Conservation (phyloP, 164 flowering plant species). For the Platanus orientalis region DNA sequence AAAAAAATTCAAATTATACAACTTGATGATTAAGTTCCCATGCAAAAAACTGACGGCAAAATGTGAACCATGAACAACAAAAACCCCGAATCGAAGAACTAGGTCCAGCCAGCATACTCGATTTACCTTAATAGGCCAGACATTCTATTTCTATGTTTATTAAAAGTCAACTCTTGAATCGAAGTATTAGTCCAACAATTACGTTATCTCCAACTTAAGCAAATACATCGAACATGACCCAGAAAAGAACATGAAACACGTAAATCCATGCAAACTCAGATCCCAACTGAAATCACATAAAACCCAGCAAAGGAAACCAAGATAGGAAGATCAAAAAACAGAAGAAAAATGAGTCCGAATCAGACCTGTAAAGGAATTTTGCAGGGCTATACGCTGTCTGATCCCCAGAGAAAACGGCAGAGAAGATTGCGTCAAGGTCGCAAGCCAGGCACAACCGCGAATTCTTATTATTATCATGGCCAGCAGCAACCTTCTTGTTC, state of each 20-base stretch:
- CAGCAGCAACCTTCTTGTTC: slow-evolving; percentile 7
- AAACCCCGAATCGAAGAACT: neutral
- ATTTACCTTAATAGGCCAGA: neutral
- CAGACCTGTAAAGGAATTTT: slow-evolving; percentile 73
- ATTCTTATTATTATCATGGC: slow-evolving; percentile 6
- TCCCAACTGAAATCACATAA: neutral
- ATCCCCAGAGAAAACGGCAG: slow-evolving; percentile 73
- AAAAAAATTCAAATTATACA: neutral
- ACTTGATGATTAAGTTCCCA: neutral
- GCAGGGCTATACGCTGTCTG: slow-evolving; percentile 81
- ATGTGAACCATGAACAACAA: neutral
- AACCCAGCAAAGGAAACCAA: neutral
- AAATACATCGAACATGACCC: neutral
- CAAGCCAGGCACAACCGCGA: slow-evolving; percentile 62
- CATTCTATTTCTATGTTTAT: neutral
- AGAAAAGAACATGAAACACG: neutral
- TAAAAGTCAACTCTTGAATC: neutral
- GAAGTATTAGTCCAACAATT: neutral
- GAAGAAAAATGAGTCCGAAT: neutral
- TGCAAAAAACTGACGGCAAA: neutral
- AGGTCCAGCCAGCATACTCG: neutral
- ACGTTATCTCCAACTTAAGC: neutral
- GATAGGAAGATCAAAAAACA: neutral
- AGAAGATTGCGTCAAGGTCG: slow-evolving; percentile 71
- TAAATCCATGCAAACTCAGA: neutral